Evolutionary conservation across 2,329 filamentous ascomycete species (phyloP).

Genomic region (Scedosporium dehoogii): DNA sequence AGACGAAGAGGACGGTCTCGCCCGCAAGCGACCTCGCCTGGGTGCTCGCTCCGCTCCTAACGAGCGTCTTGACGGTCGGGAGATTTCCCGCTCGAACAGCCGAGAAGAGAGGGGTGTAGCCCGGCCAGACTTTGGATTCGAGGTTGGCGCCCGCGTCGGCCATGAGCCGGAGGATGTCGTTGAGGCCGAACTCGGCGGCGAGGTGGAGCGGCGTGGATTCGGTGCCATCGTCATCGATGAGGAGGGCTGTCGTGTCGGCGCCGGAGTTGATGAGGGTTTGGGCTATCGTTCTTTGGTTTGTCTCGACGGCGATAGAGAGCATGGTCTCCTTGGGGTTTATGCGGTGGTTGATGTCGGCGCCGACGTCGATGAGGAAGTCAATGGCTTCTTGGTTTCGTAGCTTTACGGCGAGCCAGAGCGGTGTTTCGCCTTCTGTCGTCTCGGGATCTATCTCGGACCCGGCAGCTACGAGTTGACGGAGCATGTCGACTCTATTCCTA

Average conservation of each 20-base stretch:
- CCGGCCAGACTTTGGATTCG: conserved; percentile 14
- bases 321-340: conserved; percentile 8
- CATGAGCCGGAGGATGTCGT: conserved; percentile 15
- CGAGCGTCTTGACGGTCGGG: conserved; percentile 15
- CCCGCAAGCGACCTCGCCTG: conserved; percentile 11
- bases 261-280: conserved; percentile 12
- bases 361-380: conserved; percentile 12
- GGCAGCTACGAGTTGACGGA: conserved; percentile 13
- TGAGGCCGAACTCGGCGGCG: conserved; percentile 17
- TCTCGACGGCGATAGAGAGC: conserved; percentile 11
- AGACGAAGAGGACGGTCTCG: conserved; percentile 14
- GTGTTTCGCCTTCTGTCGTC: conserved; percentile 15
- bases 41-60: conserved; percentile 14
- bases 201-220: conserved; percentile 19
- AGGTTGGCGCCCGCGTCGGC: conserved; percentile 13
- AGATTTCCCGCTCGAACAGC: conserved; percentile 16
- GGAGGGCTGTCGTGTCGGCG: conserved; percentile 11
- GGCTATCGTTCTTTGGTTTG: conserved; percentile 10
- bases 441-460: conserved; percentile 12
- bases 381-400: conserved; percentile 13
- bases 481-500: conserved; percentile 13
- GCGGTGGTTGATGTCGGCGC: conserved; percentile 13
- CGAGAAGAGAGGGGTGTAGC: conserved; percentile 17
- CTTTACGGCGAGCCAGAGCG: conserved; percentile 14
- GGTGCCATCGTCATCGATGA: conserved; percentile 12